Percentiles rank a stretch among this genome's conserved stretches.
These are phyloP conservation scores for Tilletia indica DNA, from an alignment of 1,284 basidiomycete species.

Conservation along the genomic window DNA sequence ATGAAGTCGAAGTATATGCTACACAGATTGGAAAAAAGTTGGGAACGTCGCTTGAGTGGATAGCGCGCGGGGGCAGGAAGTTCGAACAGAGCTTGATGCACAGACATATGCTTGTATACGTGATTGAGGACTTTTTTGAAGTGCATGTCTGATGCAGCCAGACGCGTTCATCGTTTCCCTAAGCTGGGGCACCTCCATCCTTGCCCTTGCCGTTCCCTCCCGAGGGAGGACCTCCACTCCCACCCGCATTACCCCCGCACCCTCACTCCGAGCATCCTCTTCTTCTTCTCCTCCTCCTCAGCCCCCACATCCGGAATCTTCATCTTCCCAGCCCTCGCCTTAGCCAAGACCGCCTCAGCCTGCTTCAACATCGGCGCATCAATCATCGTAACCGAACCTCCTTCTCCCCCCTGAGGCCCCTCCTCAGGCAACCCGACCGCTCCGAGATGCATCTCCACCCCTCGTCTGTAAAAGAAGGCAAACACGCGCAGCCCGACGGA, in stretches of 20 bases:
- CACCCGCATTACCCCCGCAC: background rate
- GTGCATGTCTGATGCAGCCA: too few species aligned
- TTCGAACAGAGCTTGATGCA: too few species aligned
- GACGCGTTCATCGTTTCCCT: background rate
- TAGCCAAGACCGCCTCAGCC: constrained; percentile 67
- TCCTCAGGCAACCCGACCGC: constrained; percentile 66
- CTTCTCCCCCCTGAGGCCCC: constrained; percentile 37
- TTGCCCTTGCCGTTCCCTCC: background rate
- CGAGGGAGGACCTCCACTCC: too few species aligned
- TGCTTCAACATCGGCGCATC: constrained; percentile 84
- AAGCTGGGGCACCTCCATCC: background rate
- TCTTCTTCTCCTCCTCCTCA: constrained; percentile 12
- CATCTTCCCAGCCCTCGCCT: constrained; percentile 68
- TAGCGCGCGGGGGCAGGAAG: too few species aligned
- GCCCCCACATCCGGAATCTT: constrained; percentile 61
- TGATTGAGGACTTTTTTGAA: background rate
- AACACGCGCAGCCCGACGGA: constrained; percentile 69
- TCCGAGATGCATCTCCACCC: constrained; percentile 60
- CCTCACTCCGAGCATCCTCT: background rate
- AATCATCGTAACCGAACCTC: constrained; percentile 62
- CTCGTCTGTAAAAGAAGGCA: constrained; percentile 57
- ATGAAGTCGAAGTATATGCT: too few species aligned
- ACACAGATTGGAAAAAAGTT: too few species aligned
- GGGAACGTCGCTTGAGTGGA: too few species aligned
- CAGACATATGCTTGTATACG: background rate